Conservation (phyloP, 2,329 filamentous ascomycete species). For the Ophiobolus disseminans region DNA sequence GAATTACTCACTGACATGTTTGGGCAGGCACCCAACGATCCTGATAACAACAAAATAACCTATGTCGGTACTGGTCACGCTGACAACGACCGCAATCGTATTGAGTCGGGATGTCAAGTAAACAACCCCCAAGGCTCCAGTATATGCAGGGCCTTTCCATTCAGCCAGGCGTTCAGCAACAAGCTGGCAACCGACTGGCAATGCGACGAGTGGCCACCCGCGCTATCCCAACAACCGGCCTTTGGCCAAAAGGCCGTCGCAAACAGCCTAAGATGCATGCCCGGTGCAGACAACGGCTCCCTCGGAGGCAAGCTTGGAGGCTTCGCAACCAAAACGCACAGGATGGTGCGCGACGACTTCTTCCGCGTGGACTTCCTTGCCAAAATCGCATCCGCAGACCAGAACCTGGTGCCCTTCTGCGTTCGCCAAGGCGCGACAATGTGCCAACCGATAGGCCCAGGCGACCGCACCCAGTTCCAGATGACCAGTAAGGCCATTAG, state of each 20-base stretch:
- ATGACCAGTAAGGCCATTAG: conserved; percentile 5
- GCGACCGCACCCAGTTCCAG: conserved; percentile 14
- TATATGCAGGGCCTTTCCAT: conserved; percentile 10
- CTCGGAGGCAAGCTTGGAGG: conserved; percentile 5
- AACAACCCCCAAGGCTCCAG: conserved; percentile 3
- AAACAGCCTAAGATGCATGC: conserved; percentile 18
- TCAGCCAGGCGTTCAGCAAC: conserved; percentile 19
- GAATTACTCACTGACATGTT: no score
- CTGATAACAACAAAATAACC: conserved; percentile 15
- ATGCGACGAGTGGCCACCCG: conserved; percentile 22
- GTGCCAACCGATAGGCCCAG: no score
- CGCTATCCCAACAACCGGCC: conserved; percentile 10
- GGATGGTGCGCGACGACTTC: conserved; percentile 4
- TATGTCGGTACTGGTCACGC: conserved; percentile 11
- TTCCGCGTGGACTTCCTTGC: conserved; percentile 9
- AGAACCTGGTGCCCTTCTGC: conserved; percentile 12
- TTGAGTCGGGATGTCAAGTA: conserved; percentile 14
- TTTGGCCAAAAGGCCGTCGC: neutral
- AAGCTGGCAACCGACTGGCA: conserved; percentile 4
- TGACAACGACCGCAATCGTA: conserved; percentile 10
- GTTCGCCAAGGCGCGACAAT: no score
- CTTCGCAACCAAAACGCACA: neutral
- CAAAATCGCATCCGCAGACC: conserved; percentile 8
- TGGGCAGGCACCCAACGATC: neutral
- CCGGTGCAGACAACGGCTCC: conserved; percentile 5